Evolutionary conservation across 495 filamentous ascomycete species (phyloP).

Genomic region (Penicillium diatomitis): DNA sequence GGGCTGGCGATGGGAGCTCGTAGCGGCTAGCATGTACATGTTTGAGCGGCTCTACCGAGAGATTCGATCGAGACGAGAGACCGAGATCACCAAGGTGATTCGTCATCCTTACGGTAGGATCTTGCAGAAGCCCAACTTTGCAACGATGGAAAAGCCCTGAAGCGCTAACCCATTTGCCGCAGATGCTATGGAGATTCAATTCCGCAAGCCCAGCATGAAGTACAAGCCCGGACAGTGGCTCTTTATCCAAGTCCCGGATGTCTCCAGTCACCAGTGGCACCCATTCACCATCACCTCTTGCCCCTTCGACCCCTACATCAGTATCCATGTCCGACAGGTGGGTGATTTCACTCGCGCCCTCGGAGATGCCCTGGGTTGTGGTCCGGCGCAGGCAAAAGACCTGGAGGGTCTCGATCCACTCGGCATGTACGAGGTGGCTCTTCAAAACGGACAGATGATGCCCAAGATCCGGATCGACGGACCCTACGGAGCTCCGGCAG

Average conservation of each 20-base stretch:
- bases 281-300: slow-evolving; percentile 99
- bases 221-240: slow-evolving; percentile 99
- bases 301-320: slow-evolving; percentile 89
- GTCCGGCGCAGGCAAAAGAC: slow-evolving; percentile 69
- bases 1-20: slow-evolving; percentile 95
- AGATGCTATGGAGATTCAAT: slow-evolving; percentile 97
- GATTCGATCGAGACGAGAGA: slow-evolving; percentile 68
- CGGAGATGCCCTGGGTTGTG: slow-evolving; percentile 87
- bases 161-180: neutral
- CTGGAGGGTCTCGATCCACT: slow-evolving; percentile 86
- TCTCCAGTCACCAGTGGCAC: slow-evolving; percentile 91
- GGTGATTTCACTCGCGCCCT: slow-evolving; percentile 88
- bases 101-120: slow-evolving; percentile 85
- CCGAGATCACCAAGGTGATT: slow-evolving; percentile 87
- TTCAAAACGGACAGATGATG: slow-evolving; percentile 86
- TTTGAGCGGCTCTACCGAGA: slow-evolving; percentile 87
- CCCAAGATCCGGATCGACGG: slow-evolving; percentile 84
- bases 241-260: slow-evolving; percentile 83
- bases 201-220: slow-evolving; percentile 88
- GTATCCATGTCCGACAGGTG: slow-evolving; percentile 89
- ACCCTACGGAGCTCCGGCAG: slow-evolving; percentile 92
- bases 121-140: slow-evolving; percentile 11
- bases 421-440: slow-evolving; percentile 97
- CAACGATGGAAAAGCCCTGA: neutral
- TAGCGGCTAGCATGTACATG: slow-evolving; percentile 79